Base-by-base conservation (phyloP, 768 basidiomycete species). In the Russula compacta region DNA sequence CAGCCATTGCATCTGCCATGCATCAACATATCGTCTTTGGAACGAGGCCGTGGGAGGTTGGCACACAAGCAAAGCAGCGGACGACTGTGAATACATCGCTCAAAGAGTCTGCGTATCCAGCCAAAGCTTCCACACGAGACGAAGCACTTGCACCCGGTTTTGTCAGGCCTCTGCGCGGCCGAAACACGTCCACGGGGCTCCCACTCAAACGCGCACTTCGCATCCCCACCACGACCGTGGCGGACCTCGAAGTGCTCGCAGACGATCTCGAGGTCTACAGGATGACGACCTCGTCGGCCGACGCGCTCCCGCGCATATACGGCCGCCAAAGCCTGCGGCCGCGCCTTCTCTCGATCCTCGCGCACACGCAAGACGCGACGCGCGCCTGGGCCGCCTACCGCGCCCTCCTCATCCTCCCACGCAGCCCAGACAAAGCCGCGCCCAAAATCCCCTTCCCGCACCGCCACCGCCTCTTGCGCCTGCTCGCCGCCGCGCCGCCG, bases 401-500 rank as follows among this genome's bases (percentile, higher is more conserved):
- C 48, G 62, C 71, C 19, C 62, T 79, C 14, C 63, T 74, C 21
- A 43, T 60, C 35, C 65, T 70, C 35, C 65, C 61, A 0, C 60
- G 36, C 48, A 51, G 36, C 59, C 8, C 42, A 15, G 53, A 53
- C 3, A 65, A 40, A 5, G 32, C 53, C 0, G 12, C 17, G 2
- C 50, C 56, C 17, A 56, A 56, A 36, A 74, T 74, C 61, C 76
- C 72, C 38, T 69, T 62, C 61, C 62, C 69, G 56, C 77, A 82
- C 59, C 81, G 91, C 40, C 85, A 87, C 66, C 79, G 79, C 33
- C 73, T 92, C 51, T 76, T 75, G 17, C 82, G 83, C 35, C 78
- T 85, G 43, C 74, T 92, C n/a, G 75, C 82, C 0, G 69, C 74
- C 40, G 70, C 50, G 12, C 29, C 53, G 0, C 56, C 77, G 59